Conservation (phyloP, 345 rosid genomes). For the Eutrema yunnanense region DNA sequence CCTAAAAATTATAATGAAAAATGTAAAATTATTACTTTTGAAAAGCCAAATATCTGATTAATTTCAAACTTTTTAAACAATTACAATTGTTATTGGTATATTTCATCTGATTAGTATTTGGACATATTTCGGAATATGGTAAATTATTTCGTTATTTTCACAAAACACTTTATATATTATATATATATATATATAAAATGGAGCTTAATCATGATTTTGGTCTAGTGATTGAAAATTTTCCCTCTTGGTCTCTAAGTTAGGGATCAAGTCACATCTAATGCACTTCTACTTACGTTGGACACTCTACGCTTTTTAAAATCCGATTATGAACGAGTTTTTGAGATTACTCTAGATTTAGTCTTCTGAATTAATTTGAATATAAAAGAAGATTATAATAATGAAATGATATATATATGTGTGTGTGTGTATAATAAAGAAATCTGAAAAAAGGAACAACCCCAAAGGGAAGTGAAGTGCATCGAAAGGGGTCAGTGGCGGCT, state of each 20-base stretch:
- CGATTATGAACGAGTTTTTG: background rate
- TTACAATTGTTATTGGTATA: too few species aligned
- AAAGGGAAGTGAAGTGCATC: conserved; percentile 22
- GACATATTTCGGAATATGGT: background rate
- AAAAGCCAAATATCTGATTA: too few species aligned
- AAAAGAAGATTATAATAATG: background rate
- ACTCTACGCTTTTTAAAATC: background rate
- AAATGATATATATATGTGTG: background rate
- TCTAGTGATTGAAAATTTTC: background rate
- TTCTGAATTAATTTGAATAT: background rate
- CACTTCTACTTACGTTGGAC: background rate
- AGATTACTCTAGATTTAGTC: background rate
- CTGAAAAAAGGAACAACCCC: background rate
- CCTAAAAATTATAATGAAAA: too few species aligned
- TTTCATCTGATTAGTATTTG: background rate
- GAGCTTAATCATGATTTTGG: background rate
- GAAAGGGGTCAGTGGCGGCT: conserved; percentile 28
- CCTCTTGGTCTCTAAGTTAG: background rate
- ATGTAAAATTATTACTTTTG: too few species aligned
- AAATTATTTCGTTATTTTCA: background rate
- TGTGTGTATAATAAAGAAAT: background rate
- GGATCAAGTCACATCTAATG: background rate
- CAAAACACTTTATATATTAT: background rate
- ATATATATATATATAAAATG: too few species aligned
- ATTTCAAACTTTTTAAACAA: too few species aligned